Base-by-base conservation (phyloP, 192 early-diverging fungal genomes). In the Backusella mclennaniae region DNA sequence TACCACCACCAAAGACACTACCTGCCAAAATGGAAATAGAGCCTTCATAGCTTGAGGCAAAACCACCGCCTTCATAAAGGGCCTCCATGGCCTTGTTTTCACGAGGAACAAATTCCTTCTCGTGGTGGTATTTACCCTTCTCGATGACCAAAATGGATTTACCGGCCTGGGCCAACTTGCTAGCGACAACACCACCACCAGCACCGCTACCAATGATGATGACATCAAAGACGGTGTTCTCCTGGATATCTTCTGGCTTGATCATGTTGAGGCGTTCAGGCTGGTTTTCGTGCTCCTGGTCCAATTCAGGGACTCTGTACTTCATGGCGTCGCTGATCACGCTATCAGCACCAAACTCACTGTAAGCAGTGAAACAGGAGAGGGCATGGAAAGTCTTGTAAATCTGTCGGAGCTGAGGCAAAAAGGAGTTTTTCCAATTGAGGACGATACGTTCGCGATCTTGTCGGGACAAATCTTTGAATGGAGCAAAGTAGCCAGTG, bases 1-100 rank as follows among this genome's bases (percentile, higher is more conserved):
- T 93, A 46, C 93, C 94, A 74, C 94, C 94, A 39, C 94, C 94
- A 82, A 89, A 92, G n/a, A 91, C 88, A 38, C 76, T 77, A 12
- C 92, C 94, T 7, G 89, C 87, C 23, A 89, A 67, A 15, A 92
- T 73, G 9, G 74, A 79, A 6, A 94, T 67, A 26, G 82, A 66
- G 21, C 89, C 90, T 76, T 90, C 89, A 7, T 86, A 77, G 19
- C 82, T 81, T 3, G 83, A 26, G 49, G 91, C 76, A 1, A 80
- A 71, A 3, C 85, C 90, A 7, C 81, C 78, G n/a, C 56, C 36
- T 69, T 95, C 94, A 68, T 89, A 91, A 49, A 92, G 73, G 14
- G 75, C 84, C 11, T 74, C 52, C 26, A 88, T 77, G 12, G 80
- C 88, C 46, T 90, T 82, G 11, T 76, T 19, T 76, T 92, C 90